Conservation (phyloP, 257 asterid genomes). For the Capsicum pubescens region DNA sequence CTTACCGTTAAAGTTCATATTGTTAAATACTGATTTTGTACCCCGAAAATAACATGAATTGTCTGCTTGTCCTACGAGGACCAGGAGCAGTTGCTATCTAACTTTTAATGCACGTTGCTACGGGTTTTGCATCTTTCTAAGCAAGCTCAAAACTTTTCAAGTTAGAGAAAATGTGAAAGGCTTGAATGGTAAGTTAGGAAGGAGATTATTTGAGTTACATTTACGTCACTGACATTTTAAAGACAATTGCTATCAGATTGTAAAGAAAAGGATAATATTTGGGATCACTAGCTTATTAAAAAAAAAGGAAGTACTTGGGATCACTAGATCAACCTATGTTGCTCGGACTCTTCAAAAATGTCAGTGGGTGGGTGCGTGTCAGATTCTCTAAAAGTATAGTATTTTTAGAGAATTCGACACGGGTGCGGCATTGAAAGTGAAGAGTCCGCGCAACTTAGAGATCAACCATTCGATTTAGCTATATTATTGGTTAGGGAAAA, state of each 20-base stretch:
- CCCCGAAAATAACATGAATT: neutral
- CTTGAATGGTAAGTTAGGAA: neutral
- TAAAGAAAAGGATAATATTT: neutral
- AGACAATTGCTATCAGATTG: slow-evolving; percentile 22
- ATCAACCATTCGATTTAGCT: neutral
- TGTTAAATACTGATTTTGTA: too few species aligned
- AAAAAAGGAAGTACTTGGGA: neutral
- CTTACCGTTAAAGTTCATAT: too few species aligned
- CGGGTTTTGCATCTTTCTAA: neutral
- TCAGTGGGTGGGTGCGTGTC: too few species aligned
- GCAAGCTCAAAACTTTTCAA: neutral
- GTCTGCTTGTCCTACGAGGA: neutral
- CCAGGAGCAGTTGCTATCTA: neutral
- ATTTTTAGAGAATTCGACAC: too few species aligned
- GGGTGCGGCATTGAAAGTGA: too few species aligned
- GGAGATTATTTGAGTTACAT: neutral
- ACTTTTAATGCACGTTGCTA: neutral
- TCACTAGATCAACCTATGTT: neutral
- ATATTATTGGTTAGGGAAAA: neutral
- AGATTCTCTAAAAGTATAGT: too few species aligned
- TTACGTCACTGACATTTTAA: neutral
- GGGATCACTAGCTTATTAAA: too few species aligned
- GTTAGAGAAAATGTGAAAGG: slow-evolving; percentile 6
- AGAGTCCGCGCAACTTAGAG: too few species aligned
- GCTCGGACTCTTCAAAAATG: too few species aligned